Evolutionary conservation across 1,139 yeast genomes (phyloP), one percentile per base, ranked within the genome.

Genomic region (Taphrina deformans): DNA sequence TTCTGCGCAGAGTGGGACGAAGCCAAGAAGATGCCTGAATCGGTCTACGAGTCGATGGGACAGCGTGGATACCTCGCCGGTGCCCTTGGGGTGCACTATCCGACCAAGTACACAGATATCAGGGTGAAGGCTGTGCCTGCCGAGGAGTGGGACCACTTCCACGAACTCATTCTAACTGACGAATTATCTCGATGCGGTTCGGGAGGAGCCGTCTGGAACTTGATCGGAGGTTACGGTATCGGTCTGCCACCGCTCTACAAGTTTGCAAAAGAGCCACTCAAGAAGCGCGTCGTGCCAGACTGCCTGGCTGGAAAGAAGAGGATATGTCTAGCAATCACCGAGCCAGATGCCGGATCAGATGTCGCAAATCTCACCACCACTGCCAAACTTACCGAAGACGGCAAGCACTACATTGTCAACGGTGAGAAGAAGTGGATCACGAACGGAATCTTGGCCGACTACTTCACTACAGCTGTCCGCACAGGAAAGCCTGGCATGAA

Each of bases 91-190:
- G 68, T 72, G 56, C 68, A 69, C 50, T 77, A 69, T 71, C 78
- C 79, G 18, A 62, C 71, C 23, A 72, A 75, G 65, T 78, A 73
- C 69, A 73, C 77, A 50, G 72, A 71, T 55, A 69, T 69, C 67
- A 71, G 75, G 65, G 72, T 74, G 65, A 73, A 73, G 66, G 71
- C 73, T 45, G 77, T 76, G 12, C 73, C 78, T 18, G 69, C 71
- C n/a, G 78, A 78, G 67, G 58, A 80, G 68, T 90, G 96, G 97
- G 96, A 88, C 79, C 93, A 89, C 65, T 89, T 96, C 96, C 88
- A 86, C 75, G 88, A 90, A 79, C 82, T 89, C 75, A 89, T 87
- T 48, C 83, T 86, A 60, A 80, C 89, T 67, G 85, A 85, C 72
- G 85, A 84, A 61, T 86, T 63, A 12, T 50, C 66, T 12, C 73